Percentiles rank a stretch among this genome's conserved stretches.
Conservation (phyloP, 192 early-diverging fungal species). For the Coemansia sp. region DNA sequence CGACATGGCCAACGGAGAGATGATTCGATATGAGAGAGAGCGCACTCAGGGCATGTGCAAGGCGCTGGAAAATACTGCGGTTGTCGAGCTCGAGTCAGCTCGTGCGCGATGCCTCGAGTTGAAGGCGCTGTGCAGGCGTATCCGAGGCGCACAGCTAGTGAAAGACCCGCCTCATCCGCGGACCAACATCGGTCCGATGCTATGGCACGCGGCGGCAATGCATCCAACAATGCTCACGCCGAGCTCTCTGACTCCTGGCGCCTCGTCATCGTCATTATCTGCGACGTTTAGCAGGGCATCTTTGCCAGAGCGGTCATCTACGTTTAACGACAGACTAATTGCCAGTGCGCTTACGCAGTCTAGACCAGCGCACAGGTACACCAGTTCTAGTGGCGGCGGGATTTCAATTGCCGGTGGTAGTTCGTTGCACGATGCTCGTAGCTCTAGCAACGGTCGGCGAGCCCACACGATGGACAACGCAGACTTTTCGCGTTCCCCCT, state of each 20-base stretch:
- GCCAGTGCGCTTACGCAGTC: neutral
- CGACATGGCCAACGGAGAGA: conserved; percentile 39
- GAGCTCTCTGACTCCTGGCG: conserved; percentile 16
- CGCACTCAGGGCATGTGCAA: conserved; percentile 39
- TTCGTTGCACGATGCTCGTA: neutral
- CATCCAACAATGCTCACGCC: conserved; percentile 5
- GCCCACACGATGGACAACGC: conserved; percentile 45
- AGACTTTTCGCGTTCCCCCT: conserved; percentile 17
- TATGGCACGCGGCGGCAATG: conserved; percentile 35
- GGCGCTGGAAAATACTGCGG: conserved; percentile 44
- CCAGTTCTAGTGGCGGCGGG: conserved; percentile 20
- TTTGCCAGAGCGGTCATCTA: conserved; percentile 2
- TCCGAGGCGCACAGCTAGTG: conserved; percentile 43
- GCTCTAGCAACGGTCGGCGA: conserved; percentile 20
- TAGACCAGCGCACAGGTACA: conserved; percentile 25
- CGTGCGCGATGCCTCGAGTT: conserved; percentile 42
- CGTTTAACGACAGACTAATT: conserved; percentile 16
- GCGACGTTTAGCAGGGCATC: conserved; percentile 8
- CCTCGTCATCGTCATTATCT: conserved; percentile 13
- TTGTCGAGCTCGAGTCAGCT: conserved; percentile 47
- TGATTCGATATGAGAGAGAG: conserved; percentile 46
- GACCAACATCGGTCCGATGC: conserved; percentile 51
- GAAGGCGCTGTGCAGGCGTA: conserved; percentile 32
- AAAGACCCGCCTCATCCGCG: conserved; percentile 48
- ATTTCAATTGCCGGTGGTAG: neutral